Conservation (phyloP, 257 asterid genomes). For the Galeopsis tetrahit region DNA sequence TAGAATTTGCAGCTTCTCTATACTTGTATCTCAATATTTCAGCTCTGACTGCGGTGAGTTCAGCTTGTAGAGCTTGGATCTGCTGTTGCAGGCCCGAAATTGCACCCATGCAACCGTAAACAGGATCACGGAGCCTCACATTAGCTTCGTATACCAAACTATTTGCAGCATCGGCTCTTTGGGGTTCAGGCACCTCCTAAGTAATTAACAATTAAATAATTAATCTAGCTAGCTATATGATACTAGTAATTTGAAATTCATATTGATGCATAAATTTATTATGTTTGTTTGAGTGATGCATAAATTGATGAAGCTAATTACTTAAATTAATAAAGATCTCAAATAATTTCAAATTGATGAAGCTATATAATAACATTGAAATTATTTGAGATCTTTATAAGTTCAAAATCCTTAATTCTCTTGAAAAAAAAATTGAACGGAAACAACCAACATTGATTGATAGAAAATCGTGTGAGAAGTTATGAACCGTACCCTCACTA, state of each 20-base stretch:
- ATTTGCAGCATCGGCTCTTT: slow-evolving; percentile 87
- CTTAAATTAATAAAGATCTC: too few relatives aligned
- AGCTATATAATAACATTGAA: background rate
- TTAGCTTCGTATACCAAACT: slow-evolving; percentile 93
- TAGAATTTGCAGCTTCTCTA: slow-evolving; percentile 72
- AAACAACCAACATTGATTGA: too few relatives aligned
- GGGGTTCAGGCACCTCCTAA: slow-evolving; percentile 79
- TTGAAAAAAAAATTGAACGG: too few relatives aligned
- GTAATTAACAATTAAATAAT: background rate
- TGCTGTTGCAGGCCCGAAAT: slow-evolving; percentile 83
- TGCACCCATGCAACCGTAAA: slow-evolving; percentile 97
- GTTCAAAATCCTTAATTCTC: background rate
- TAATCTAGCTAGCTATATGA: too few relatives aligned
- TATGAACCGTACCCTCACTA: too few relatives aligned
- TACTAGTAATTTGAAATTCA: too few relatives aligned
- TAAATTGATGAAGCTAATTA: background rate
- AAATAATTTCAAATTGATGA: too few relatives aligned
- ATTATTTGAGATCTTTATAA: background rate
- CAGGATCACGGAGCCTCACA: slow-evolving; percentile 85
- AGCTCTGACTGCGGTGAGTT: slow-evolving; percentile 70
- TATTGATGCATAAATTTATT: too few relatives aligned
- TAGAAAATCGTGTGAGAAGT: too few relatives aligned
- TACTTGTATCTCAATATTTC: slow-evolving; percentile 75
- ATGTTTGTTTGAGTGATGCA: too few relatives aligned
- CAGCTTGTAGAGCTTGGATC: slow-evolving; percentile 71